Evolutionary conservation across 257 asterid species (phyloP), one percentile per base, ranked within the genome.

Genomic region (Ligustrum vulgare): DNA sequence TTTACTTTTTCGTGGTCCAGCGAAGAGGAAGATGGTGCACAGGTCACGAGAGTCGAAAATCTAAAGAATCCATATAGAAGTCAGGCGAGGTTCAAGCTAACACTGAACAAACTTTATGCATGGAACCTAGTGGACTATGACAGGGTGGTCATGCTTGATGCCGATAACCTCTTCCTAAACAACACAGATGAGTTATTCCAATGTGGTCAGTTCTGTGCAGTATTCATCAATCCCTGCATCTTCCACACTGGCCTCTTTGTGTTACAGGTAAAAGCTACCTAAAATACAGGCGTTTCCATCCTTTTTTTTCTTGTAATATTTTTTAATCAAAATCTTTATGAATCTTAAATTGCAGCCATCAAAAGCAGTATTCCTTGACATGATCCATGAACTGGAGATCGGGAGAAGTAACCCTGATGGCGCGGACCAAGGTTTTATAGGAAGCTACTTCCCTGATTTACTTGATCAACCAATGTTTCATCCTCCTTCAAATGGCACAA

Each of bases 161-260:
- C 98, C 0, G 98, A 93, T 78, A 93, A 93, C 82, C 96, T 93
- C 77, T 91, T 93, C 86, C 94, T 90, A 33, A 84, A 18, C 4
- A 91, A 86, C 58, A 77, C 94, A 2, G 98, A 93, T 54, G 96
- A 93, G 66, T 86, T 93, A 70, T 93, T 93, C 89, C 97, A 84
- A 20, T 93, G 98, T 18, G 98, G 98, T 28, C 91, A 89, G 74
- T 93, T 93, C 45, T 93, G 98, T 54, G 98, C 97, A 0, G 97
- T 90, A 54, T 93, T 90, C 89, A 93, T 93, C 70, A 93, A 93
- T 31, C 98, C 98, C 15, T 93, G 98, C 91, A 86, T 93, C 77
- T 93, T 93, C 86, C 98, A 93, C 76, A 91, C 98, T 12, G 98
- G 98, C 9, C 97, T 94, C 4, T 94, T 94, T 71, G 98, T 94